These are phyloP conservation scores for Clarireedia hainanense DNA, from an alignment of 2,329 filamentous ascomycete species.

Conservation along the genomic window DNA sequence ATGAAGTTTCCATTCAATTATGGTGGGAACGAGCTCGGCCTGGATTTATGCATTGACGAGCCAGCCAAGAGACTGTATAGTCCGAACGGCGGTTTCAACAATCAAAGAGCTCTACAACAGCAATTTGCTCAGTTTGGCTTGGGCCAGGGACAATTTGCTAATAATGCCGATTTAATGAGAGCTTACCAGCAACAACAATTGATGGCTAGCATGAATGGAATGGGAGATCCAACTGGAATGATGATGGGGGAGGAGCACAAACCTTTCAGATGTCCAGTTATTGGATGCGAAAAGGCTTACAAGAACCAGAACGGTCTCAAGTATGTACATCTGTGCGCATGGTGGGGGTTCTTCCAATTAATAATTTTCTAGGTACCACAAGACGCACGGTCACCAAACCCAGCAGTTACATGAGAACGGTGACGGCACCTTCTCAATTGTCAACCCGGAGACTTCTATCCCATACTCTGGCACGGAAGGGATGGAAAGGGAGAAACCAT, in stretches of 20 bases:
- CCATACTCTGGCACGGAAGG: constrained; percentile 93
- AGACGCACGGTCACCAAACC: constrained; percentile 87
- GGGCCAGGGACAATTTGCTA: constrained; percentile 57
- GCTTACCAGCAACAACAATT: constrained; percentile 53
- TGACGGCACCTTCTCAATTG: constrained; percentile 95
- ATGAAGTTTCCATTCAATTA: constrained; percentile 30
- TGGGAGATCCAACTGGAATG: constrained; percentile 29
- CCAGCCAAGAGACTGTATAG: constrained; percentile 91
- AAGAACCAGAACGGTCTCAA: constrained; percentile 99
- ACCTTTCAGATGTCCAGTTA: constrained; percentile 94
- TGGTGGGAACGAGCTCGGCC: constrained; percentile 39
- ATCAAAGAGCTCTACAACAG: constrained; percentile 57
- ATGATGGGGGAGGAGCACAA: constrained; percentile 83
- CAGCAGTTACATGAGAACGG: constrained; percentile 95
- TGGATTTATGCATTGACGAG: constrained; percentile 73
- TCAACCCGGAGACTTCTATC: constrained; percentile 88
- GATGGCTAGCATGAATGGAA: constrained; percentile 35
- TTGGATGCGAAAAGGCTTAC: constrained; percentile 98
- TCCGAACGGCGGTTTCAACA: constrained; percentile 64
- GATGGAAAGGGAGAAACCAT: constrained; percentile 99
- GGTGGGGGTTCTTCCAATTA: constrained; percentile 4
- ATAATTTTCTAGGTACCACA: constrained; percentile 48
- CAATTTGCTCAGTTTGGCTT: constrained; percentile 66
- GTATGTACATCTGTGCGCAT: constrained; percentile 43
- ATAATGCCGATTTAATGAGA: constrained; percentile 56